Percentiles rank a stretch among this genome's conserved stretches.
phyloP scores from a whole-genome alignment of 345 rosid genomes.

The Citrus hindsii region DNA sequence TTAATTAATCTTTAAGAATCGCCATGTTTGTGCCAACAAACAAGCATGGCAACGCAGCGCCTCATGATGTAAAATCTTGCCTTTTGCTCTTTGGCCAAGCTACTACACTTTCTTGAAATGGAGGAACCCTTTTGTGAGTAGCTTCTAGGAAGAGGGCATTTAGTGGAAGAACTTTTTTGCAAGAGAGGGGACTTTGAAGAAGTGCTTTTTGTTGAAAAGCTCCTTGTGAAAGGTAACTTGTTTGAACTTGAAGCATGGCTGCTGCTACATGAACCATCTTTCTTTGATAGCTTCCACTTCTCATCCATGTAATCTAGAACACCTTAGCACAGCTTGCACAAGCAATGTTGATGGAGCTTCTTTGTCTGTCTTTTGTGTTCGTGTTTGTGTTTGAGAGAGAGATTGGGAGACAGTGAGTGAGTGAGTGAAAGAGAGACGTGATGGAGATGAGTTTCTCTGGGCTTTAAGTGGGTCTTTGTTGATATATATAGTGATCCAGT shows the following conservation, averaged over 20 bases:
- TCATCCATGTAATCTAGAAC: conserved; percentile 55
- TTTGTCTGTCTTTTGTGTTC: neutral
- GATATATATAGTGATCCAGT: conserved; percentile 10
- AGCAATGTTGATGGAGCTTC: conserved; percentile 1
- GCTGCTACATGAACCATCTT: conserved; percentile 33
- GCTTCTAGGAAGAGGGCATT: conserved; percentile 43
- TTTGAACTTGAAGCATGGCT: conserved; percentile 35
- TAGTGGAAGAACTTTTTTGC: conserved; percentile 51
- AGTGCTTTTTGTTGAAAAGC: conserved; percentile 66
- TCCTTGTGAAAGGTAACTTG: conserved; percentile 50
- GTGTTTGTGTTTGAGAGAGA: neutral
- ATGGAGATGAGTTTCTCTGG: conserved; percentile 13
- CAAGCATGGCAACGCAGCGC: conserved; percentile 98
- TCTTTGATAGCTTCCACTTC: conserved; percentile 67
- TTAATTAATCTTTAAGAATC: conserved; percentile 47
- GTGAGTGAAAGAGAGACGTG: conserved; percentile 1
- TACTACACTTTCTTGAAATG: conserved; percentile 68
- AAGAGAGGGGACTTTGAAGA: conserved; percentile 60
- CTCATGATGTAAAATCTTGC: conserved; percentile 96
- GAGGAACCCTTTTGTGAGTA: conserved; percentile 55
- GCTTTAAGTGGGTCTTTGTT: conserved; percentile 15
- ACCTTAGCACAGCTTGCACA: neutral
- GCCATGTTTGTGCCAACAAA: conserved; percentile 95
- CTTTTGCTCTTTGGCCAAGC: conserved; percentile 93
- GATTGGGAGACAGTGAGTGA: neutral